Conservation (phyloP, 2,329 filamentous ascomycete species). For the Aspergillus latus region DNA sequence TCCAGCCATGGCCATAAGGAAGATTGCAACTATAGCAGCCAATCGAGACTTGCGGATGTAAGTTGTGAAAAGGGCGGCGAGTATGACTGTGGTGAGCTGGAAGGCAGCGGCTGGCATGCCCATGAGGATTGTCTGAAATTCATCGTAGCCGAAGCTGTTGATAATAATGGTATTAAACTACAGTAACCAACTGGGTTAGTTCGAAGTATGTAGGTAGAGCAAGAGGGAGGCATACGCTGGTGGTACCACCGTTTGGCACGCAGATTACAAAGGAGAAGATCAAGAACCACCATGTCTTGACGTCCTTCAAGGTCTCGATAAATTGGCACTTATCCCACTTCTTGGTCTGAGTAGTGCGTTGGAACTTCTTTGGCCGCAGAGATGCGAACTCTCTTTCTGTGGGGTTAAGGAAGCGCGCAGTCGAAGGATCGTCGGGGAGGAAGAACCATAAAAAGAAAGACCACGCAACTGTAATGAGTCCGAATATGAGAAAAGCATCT, state of each 20-base stretch:
- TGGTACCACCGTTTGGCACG: conserved; percentile 21
- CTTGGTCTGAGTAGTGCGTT: conserved; percentile 8
- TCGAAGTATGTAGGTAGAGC: no score
- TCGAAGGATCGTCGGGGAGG: conserved; percentile 16
- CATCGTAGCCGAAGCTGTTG: conserved; percentile 25
- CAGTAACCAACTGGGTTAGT: not conserved
- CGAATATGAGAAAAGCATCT: conserved; percentile 19
- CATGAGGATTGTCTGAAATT: conserved; percentile 26
- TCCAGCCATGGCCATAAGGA: conserved; percentile 20
- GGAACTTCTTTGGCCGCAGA: conserved; percentile 7
- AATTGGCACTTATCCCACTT: conserved; percentile 2
- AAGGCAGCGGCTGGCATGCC: conserved; percentile 22
- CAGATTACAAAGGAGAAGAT: conserved; percentile 21
- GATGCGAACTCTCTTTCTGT: conserved; percentile 15
- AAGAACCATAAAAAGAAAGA: conserved; percentile 9
- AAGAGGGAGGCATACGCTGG: conserved; percentile 13
- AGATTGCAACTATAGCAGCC: conserved; percentile 18
- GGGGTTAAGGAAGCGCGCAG: conserved; percentile 13
- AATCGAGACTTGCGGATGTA: conserved; percentile 20
- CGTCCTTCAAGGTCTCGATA: conserved; percentile 2
- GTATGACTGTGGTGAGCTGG: conserved; percentile 20
- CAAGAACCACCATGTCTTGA: conserved; percentile 29
- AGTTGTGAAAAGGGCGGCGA: conserved; percentile 19
- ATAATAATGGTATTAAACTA: conserved; percentile 24
- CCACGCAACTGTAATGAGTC: conserved; percentile 15